Evolutionary conservation across 139 green algal genomes (phyloP).

Genomic region (Volvox reticuliferus): DNA sequence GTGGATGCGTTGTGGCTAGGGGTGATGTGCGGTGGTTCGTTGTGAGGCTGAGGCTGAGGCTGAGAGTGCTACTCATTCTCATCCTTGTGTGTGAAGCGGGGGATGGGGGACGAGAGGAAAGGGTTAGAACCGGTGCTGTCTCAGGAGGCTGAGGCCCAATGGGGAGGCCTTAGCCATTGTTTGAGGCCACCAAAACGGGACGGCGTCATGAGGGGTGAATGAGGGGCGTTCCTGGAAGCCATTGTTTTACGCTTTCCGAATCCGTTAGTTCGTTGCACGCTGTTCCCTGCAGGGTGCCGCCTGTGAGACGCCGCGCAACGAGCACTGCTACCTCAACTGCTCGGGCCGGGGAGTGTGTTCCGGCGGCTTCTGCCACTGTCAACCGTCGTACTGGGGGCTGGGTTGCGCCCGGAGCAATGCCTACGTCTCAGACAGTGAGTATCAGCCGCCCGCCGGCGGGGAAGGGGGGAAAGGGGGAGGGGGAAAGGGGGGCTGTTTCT

Average conservation of each 20-base stretch:
- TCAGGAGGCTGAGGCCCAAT: too few species aligned
- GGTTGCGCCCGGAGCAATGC: slow-evolving; percentile 45
- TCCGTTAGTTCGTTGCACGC: not conserved
- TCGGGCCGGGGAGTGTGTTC: slow-evolving; percentile 27
- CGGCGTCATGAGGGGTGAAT: too few species aligned
- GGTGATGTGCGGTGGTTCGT: not conserved
- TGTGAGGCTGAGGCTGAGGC: too few species aligned
- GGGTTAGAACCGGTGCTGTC: not conserved
- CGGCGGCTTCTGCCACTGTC: slow-evolving; percentile 55
- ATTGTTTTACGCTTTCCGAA: too few species aligned
- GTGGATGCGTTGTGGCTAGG: not conserved
- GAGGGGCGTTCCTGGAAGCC: too few species aligned
- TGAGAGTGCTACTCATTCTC: too few species aligned
- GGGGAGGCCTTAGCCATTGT: too few species aligned
- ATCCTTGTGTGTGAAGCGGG: too few species aligned
- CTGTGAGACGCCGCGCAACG: not conserved
- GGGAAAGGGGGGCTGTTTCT: too few species aligned
- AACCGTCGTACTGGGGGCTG: slow-evolving; percentile 44
- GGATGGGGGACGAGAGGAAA: not conserved
- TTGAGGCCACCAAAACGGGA: not conserved
- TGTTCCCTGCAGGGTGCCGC: not conserved
- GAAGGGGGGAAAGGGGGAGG: too few species aligned
- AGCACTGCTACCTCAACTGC: slow-evolving; percentile 47
- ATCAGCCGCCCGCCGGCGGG: too few species aligned
- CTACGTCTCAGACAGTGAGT: slow-evolving; percentile 4